Conservation (phyloP, 2,329 filamentous ascomycete species). For the Colletotrichum sp. region DNA sequence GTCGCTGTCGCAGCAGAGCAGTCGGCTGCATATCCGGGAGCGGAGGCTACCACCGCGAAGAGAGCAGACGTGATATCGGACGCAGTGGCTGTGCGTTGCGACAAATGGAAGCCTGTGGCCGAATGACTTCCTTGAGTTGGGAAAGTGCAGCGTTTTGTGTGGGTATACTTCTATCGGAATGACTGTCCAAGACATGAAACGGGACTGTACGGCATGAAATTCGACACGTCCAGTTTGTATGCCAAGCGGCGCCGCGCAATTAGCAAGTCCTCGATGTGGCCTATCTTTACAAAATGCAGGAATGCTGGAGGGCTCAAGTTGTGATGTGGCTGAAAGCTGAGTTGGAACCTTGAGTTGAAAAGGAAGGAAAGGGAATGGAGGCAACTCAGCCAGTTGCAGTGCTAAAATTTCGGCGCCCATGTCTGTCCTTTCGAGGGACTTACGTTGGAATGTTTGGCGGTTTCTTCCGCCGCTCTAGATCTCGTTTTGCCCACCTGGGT, state of each 20-base stretch:
- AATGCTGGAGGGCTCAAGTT: not conserved
- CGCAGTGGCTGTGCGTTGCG: too few relatives aligned
- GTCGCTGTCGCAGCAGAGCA: not conserved
- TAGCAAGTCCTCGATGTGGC: not conserved
- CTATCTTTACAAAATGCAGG: not conserved
- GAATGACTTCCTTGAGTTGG: not conserved
- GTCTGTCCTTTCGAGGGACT: not conserved
- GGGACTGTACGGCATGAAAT: not conserved
- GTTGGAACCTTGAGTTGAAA: not conserved
- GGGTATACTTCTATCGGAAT: not conserved
- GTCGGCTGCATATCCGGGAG: not conserved
- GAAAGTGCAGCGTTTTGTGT: not conserved
- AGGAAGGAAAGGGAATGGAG: not conserved
- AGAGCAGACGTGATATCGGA: not conserved
- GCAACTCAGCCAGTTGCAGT: not conserved
- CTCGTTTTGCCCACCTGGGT: not conserved
- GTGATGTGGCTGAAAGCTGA: not conserved
- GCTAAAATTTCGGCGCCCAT: not conserved
- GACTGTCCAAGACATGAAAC: not conserved
- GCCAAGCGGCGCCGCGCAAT: not conserved
- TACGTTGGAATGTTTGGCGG: not conserved
- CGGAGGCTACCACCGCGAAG: not conserved
- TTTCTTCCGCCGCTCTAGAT: not conserved
- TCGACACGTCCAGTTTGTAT: not conserved
- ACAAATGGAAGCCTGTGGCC: not conserved